Conservation (phyloP, 129 eudicot genomes). For the Ambrosia trifida region DNA sequence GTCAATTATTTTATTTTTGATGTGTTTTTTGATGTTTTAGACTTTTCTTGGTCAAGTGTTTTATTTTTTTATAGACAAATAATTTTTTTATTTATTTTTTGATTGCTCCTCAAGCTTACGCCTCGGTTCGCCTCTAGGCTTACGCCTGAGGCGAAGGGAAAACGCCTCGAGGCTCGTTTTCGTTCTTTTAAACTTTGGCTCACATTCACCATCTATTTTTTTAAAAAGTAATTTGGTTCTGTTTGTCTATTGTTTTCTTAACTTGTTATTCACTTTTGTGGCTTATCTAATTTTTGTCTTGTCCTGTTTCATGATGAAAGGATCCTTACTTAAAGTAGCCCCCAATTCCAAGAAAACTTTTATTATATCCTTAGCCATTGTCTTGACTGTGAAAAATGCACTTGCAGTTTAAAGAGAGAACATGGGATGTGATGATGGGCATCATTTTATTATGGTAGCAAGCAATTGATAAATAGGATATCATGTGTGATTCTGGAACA, state of each 20-base stretch:
- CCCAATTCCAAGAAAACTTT: no score
- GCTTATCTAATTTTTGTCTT: neutral
- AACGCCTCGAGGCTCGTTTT: no score
- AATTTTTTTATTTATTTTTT: no score
- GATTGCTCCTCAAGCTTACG: no score
- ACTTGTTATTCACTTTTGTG: neutral
- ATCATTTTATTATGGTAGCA: neutral
- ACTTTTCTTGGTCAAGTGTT: no score
- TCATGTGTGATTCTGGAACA: conserved; percentile 2
- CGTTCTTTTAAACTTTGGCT: neutral
- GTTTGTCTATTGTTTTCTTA: neutral
- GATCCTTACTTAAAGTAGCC: neutral
- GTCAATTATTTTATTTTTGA: no score
- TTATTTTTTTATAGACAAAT: no score
- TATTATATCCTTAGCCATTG: neutral
- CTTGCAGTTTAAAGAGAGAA: no score
- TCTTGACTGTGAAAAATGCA: neutral
- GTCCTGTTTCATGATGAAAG: neutral
- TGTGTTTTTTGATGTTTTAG: no score
- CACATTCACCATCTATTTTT: neutral
- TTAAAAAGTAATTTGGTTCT: neutral
- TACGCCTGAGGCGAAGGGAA: no score
- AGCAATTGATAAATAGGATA: neutral
- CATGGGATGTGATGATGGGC: neutral
- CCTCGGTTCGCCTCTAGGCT: no score